These are phyloP conservation scores for Chaetomium cochliodes DNA, from an alignment of 495 filamentous ascomycete species.

Conservation along the genomic window DNA sequence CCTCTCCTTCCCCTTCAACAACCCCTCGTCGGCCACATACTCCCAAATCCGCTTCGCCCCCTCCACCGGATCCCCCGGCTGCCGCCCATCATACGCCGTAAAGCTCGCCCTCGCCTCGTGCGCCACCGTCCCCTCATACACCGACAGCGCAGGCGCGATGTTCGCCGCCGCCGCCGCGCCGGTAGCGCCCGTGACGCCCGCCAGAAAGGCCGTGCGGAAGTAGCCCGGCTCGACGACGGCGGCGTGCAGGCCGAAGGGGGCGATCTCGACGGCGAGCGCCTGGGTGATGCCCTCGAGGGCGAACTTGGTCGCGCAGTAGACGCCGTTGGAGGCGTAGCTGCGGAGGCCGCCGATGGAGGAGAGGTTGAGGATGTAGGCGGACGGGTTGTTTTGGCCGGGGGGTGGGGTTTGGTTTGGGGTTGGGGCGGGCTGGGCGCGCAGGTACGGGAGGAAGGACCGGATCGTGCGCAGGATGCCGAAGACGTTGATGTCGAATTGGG, in stretches of 20 bases:
- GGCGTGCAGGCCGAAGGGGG: constrained; percentile 1
- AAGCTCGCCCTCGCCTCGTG: background rate
- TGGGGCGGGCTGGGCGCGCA: constrained; percentile 47
- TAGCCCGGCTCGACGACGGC: constrained; percentile 2
- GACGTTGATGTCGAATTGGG: constrained; percentile 48
- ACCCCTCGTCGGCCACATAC: background rate
- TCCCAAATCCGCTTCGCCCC: constrained; percentile 3
- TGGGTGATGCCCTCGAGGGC: background rate
- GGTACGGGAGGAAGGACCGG: constrained; percentile 47
- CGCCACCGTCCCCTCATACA: background rate
- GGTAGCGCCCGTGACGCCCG: background rate
- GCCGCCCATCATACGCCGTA: background rate
- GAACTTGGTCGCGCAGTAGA: constrained; percentile 11
- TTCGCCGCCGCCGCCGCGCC: background rate
- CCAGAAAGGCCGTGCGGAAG: constrained; percentile 3
- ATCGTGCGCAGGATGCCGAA: constrained; percentile 46
- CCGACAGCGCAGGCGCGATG: background rate
- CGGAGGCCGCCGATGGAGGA: constrained; percentile 2
- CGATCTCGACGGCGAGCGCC: constrained; percentile 6
- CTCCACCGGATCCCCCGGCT: background rate
- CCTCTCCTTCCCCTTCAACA: constrained; percentile 3
- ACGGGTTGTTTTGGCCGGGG: too few relatives aligned
- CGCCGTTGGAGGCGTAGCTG: constrained; percentile 2
- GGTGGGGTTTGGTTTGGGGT: constrained; percentile 12
- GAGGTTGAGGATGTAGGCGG: constrained; percentile 27